Conservation (phyloP, 2,329 filamentous ascomycete genomes). For the Lasiodiplodia gonubiensis region DNA sequence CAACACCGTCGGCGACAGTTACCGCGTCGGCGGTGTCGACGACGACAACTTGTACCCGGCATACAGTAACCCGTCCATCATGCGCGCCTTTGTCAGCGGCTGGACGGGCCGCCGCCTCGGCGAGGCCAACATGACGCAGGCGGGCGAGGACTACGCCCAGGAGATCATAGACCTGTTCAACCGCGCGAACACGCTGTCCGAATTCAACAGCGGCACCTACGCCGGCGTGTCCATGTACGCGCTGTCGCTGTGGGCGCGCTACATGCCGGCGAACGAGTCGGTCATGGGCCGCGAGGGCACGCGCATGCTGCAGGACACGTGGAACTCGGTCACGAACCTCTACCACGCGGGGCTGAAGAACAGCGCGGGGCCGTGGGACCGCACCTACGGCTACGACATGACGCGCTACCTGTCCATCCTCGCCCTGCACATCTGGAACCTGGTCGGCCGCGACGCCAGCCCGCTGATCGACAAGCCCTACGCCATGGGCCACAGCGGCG, state of each 20-base stretch:
- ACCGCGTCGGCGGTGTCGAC: conserved; percentile 65
- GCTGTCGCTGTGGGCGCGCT: conserved; percentile 65
- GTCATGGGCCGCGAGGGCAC: conserved; percentile 60
- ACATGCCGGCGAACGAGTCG: conserved; percentile 59
- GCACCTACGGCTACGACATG: conserved; percentile 69
- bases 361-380: conserved; percentile 69
- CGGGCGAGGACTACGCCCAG: conserved; percentile 62
- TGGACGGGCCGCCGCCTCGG: conserved; percentile 63
- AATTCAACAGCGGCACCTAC: conserved; percentile 69
- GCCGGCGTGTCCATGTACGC: conserved; percentile 66
- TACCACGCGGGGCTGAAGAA: conserved; percentile 67
- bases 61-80: conserved; percentile 66
- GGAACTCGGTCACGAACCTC: conserved; percentile 58
- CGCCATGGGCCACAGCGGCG: conserved; percentile 64
- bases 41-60: conserved; percentile 67
- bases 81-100: conserved; percentile 66
- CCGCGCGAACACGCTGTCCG: conserved; percentile 62
- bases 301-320: conserved; percentile 60
- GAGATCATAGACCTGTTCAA: conserved; percentile 64
- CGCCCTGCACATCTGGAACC: conserved; percentile 63
- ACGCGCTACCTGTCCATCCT: conserved; percentile 65
- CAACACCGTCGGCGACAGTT: conserved; percentile 63
- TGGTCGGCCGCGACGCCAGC: conserved; percentile 49
- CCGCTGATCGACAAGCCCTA: conserved; percentile 46
- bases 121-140: conserved; percentile 64